Conservation (phyloP, 371 early-diverging fungal species). For the Rhizomucor miehei region DNA sequence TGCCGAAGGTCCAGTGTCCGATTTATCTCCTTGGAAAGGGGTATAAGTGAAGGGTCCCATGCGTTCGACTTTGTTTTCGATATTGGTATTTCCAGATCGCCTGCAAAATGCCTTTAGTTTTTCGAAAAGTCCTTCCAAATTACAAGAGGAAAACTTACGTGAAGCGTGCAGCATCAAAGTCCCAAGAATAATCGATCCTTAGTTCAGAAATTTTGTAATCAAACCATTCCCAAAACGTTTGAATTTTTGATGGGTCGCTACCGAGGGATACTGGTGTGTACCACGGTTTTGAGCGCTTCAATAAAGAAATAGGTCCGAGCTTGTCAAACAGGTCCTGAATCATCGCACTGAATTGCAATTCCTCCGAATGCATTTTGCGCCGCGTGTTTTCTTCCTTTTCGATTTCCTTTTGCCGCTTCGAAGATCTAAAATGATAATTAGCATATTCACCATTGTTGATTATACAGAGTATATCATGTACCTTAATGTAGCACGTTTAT, state of each 20-base stretch:
- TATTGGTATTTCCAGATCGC: too few relatives aligned
- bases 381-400: constrained; percentile 54
- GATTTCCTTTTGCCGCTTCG: constrained; percentile 54
- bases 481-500: constrained; percentile 52
- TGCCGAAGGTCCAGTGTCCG: background rate
- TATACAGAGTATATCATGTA: constrained; percentile 14
- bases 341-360: constrained; percentile 34
- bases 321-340: constrained; percentile 36
- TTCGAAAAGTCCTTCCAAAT: too few relatives aligned
- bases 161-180: constrained; percentile 15
- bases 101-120: too few relatives aligned
- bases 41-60: background rate
- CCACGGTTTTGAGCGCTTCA: constrained; percentile 13
- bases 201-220: constrained; percentile 41
- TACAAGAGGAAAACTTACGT: constrained; percentile 17
- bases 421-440: constrained; percentile 36
- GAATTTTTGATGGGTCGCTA: background rate
- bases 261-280: background rate
- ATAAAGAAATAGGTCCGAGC: constrained; percentile 9
- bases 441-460: background rate
- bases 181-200: constrained; percentile 29
- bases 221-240: constrained; percentile 38
- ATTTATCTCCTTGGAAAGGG: constrained; percentile 4
- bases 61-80: too few relatives aligned
- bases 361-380: constrained; percentile 54